A percentile compares a stretch with the other conserved stretches of the same genome.
These are phyloP conservation scores for Nicotiana knightiana DNA, from an alignment of 257 asterid genomes.

Conservation along the genomic window DNA sequence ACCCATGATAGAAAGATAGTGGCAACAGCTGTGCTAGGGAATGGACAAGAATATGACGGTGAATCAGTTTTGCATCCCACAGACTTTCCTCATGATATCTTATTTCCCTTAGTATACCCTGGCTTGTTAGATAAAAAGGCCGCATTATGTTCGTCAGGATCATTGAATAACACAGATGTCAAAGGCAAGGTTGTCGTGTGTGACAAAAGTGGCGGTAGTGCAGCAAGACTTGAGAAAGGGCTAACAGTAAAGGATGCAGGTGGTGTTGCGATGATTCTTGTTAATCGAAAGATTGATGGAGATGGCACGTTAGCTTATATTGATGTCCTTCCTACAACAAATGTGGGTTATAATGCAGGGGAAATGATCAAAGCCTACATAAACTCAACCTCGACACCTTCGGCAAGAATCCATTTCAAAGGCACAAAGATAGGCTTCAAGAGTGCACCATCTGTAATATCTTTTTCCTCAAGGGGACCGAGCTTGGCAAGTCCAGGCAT, in stretches of 20 bases:
- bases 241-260: conserved; percentile 25
- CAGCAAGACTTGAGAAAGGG: conserved; percentile 14
- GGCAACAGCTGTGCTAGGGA: conserved; percentile 22
- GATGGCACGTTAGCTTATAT: conserved; percentile 7
- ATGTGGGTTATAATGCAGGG: conserved; percentile 19
- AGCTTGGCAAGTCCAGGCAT: conserved; percentile 19
- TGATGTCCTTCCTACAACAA: conserved; percentile 20
- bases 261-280: conserved; percentile 32
- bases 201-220: not conserved
- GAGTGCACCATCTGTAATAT: conserved; percentile 15
- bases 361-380: conserved; percentile 19
- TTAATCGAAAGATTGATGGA: conserved; percentile 9
- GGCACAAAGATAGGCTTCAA: conserved; percentile 22
- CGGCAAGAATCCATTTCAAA: conserved; percentile 15
- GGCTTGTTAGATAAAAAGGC: not conserved
- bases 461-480: conserved; percentile 35
- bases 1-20: conserved; percentile 19
- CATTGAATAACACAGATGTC: conserved; percentile 8
- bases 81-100: conserved; percentile 3
- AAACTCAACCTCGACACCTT: conserved; percentile 12
- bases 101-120: conserved; percentile 18
- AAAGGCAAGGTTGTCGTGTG: conserved; percentile 27
- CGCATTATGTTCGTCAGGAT: conserved; percentile 9
- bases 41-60: conserved; percentile 19
- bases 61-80: conserved; percentile 16